Evolutionary conservation across 495 filamentous ascomycete species (phyloP).

Genomic region (Aspergillus ellipticus): DNA sequence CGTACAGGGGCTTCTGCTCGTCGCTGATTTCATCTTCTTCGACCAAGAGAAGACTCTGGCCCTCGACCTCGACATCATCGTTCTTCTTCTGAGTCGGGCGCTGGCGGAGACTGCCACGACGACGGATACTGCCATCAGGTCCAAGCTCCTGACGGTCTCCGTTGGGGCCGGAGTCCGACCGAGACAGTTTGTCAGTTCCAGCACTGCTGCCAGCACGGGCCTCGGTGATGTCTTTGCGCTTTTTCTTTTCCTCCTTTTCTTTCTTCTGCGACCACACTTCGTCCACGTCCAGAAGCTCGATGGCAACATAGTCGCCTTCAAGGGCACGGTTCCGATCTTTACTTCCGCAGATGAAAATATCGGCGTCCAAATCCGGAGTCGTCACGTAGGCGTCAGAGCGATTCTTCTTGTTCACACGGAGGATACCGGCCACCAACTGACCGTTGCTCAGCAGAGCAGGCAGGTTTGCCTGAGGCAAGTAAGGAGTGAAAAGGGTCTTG

Average conservation of each 20-base stretch:
- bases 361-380: slow-evolving; percentile 89
- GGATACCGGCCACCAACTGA: slow-evolving; percentile 91
- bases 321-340: slow-evolving; percentile 96
- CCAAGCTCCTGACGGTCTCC: slow-evolving; percentile 60
- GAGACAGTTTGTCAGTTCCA: slow-evolving; percentile 62
- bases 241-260: slow-evolving; percentile 99
- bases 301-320: slow-evolving; percentile 91
- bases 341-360: slow-evolving; percentile 99
- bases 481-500: slow-evolving; percentile 97
- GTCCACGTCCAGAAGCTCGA: slow-evolving; percentile 95
- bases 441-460: slow-evolving; percentile 88
- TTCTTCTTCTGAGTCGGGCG: slow-evolving; percentile 99
- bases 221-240: slow-evolving; percentile 97
- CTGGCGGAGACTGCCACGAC: slow-evolving; percentile 91
- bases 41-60: slow-evolving; percentile 91
- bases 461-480: slow-evolving; percentile 90
- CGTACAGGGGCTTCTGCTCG: slow-evolving; percentile 95
- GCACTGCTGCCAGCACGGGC: slow-evolving; percentile 70
- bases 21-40: slow-evolving; percentile 99
- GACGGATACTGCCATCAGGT: slow-evolving; percentile 76
- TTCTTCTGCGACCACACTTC: slow-evolving; percentile 98
- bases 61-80: slow-evolving; percentile 97
- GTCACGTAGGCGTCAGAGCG: slow-evolving; percentile 97
- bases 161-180: slow-evolving; percentile 61
- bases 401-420: slow-evolving; percentile 99